These are phyloP conservation scores for Wickerhamomyces bovis DNA, from an alignment of 805 yeast genomes.

Conservation along the genomic window DNA sequence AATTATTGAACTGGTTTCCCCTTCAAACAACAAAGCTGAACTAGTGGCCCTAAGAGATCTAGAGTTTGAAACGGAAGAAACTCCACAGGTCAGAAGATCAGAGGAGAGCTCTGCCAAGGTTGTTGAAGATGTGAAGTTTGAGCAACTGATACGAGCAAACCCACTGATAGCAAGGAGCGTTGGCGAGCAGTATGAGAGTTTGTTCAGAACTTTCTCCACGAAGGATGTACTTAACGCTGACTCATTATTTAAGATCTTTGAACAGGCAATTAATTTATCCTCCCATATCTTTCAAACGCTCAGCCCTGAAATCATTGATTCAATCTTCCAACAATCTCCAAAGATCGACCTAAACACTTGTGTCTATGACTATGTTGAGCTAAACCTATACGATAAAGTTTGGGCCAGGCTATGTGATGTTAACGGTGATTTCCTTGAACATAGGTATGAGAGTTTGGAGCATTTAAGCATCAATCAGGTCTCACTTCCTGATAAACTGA, in stretches of 20 bases:
- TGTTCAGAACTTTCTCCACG: slow-evolving; percentile 35
- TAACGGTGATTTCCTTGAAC: slow-evolving; percentile 17
- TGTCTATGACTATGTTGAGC: slow-evolving; percentile 67
- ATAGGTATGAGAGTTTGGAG: slow-evolving; percentile 19
- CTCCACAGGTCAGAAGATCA: neutral
- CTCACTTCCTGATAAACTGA: slow-evolving; percentile 30
- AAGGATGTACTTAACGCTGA: slow-evolving; percentile 24
- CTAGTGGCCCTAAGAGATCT: neutral
- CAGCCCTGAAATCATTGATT: slow-evolving; percentile 19
- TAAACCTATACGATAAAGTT: slow-evolving; percentile 56
- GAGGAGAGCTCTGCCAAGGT: neutral
- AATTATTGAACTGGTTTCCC: neutral
- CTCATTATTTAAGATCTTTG: slow-evolving; percentile 22
- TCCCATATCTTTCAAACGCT: slow-evolving; percentile 25
- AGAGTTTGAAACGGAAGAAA: neutral
- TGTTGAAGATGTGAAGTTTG: slow-evolving; percentile 24
- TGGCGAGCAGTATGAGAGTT: slow-evolving; percentile 32
- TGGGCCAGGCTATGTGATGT: slow-evolving; percentile 45
- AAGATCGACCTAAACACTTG: slow-evolving; percentile 43
- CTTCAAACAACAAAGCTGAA: slow-evolving; percentile 5
- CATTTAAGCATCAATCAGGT: slow-evolving; percentile 34
- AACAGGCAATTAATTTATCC: slow-evolving; percentile 22
- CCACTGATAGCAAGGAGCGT: slow-evolving; percentile 33
- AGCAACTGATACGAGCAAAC: slow-evolving; percentile 32
- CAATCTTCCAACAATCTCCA: slow-evolving; percentile 27